Evolutionary conservation across 2,329 filamentous ascomycete species (phyloP).

Genomic region (Grosmannia clavigera): DNA sequence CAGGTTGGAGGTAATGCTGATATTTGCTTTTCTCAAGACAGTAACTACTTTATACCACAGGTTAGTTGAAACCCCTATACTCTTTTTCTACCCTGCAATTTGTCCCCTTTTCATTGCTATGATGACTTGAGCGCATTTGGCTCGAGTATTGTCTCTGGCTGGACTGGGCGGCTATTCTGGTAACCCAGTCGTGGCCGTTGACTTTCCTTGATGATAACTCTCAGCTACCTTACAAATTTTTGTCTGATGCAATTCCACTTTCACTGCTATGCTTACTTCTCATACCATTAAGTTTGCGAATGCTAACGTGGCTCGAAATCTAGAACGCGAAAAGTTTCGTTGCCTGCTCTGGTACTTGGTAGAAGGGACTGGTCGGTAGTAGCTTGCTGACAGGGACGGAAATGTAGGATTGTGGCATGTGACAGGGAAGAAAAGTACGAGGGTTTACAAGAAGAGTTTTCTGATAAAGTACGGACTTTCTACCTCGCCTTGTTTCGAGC

Average conservation of each 20-base stretch:
- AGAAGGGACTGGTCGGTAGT: neutral
- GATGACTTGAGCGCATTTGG: slow-evolving; percentile 99
- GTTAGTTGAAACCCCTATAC: neutral
- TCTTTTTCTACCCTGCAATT: neutral
- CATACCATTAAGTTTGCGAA: neutral
- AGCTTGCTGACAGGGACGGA: slow-evolving; percentile 5
- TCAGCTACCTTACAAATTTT: slow-evolving; percentile 86
- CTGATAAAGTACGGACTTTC: slow-evolving; percentile 58
- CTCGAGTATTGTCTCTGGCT: slow-evolving; percentile 79
- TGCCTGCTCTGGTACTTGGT: neutral
- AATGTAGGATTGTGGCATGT: slow-evolving; percentile 77
- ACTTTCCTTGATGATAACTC: slow-evolving; percentile 96
- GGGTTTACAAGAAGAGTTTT: slow-evolving; percentile 67
- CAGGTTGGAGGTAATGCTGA: slow-evolving; percentile 81
- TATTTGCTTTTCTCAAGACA: neutral
- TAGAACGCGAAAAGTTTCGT: slow-evolving; percentile 8
- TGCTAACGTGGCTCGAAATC: neutral
- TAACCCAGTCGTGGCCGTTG: slow-evolving; percentile 38
- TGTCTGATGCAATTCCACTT: slow-evolving; percentile 57
- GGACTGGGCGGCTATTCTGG: slow-evolving; percentile 65
- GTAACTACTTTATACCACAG: neutral
- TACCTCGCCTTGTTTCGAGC: neutral
- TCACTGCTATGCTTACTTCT: neutral
- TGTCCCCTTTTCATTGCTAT: slow-evolving; percentile 28
- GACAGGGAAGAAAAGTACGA: slow-evolving; percentile 85